These are phyloP conservation scores for Apiotrichum gamsii DNA, from an alignment of 1,284 basidiomycete species.

Conservation along the genomic window DNA sequence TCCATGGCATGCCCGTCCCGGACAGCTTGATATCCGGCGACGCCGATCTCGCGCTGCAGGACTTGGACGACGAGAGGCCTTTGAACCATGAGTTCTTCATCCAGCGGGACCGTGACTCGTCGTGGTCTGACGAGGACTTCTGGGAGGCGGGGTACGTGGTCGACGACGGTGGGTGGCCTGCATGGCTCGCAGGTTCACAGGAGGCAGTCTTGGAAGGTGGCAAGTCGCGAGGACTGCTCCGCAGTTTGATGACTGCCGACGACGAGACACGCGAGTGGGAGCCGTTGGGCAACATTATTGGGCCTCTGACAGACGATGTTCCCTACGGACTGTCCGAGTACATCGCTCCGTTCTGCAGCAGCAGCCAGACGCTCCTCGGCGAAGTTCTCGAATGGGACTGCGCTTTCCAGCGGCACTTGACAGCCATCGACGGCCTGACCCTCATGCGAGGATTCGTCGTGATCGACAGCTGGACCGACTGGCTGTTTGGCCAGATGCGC, in stretches of 20 bases:
- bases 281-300: conserved; percentile 6
- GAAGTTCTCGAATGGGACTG: conserved; percentile 64
- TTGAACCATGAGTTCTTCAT: conserved; percentile 73
- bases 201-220: conserved; percentile 62
- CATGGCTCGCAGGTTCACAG: conserved; percentile 42
- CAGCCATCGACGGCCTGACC: conserved; percentile 64
- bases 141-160: conserved; percentile 69
- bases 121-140: conserved; percentile 64
- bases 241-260: conserved; percentile 45
- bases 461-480: conserved; percentile 57
- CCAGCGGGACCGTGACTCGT: conserved; percentile 59
- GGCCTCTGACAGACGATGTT: conserved; percentile 38
- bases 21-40: conserved; percentile 18
- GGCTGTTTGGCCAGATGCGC: conserved; percentile 63
- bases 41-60: conserved; percentile 38
- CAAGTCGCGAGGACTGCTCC: conserved; percentile 68
- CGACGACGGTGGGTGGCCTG: conserved; percentile 48
- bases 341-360: conserved; percentile 57
- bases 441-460: conserved; percentile 69
- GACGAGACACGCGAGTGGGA: conserved; percentile 30
- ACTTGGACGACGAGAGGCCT: conserved; percentile 48
- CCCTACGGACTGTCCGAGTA: conserved; percentile 49
- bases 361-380: conserved; percentile 56
- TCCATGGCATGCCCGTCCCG: conserved; percentile 59
- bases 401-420: conserved; percentile 61